Conservation (phyloP, 148 eudicot species). For the Rhododendron griersonianum region DNA sequence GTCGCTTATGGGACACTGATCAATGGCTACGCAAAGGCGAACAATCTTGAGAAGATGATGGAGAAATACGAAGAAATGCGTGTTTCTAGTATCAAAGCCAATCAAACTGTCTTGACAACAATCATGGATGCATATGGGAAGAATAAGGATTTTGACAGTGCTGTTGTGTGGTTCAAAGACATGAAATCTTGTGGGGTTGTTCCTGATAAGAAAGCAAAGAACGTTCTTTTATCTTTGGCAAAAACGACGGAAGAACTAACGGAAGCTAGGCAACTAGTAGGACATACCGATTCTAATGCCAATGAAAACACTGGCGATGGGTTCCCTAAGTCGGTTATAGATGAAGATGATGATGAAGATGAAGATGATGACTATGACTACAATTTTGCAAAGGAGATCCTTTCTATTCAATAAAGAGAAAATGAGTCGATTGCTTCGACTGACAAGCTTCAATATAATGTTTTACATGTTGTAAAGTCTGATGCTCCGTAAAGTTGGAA, state of each 20-base stretch:
- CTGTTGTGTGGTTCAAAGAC: conserved; percentile 85
- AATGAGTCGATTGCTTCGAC: conserved; percentile 14
- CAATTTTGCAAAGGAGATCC: conserved; percentile 27
- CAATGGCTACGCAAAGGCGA: conserved; percentile 76
- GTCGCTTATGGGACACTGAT: conserved; percentile 77
- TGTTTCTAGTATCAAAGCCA: conserved; percentile 53
- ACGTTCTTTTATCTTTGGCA: conserved; percentile 74
- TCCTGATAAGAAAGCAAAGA: conserved; percentile 95
- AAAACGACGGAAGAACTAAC: conserved; percentile 59
- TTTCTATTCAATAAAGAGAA: conserved; percentile 4
- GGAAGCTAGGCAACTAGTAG: conserved; percentile 61
- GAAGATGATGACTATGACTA: conserved; percentile 19
- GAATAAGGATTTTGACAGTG: conserved; percentile 69
- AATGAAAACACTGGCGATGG: conserved; percentile 10
- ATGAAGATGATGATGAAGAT: conserved; percentile 29
- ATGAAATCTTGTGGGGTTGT: conserved; percentile 66
- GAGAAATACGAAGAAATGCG: conserved; percentile 75
- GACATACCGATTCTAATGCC: conserved; percentile 16
- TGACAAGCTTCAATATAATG: not conserved
- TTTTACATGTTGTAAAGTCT: not conserved
- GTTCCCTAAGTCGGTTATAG: conserved; percentile 16
- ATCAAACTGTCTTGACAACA: conserved; percentile 72
- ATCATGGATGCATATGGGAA: conserved; percentile 94
- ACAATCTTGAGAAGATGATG: conserved; percentile 77
- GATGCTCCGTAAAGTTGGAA: not conserved